Base-by-base conservation (phyloP, 2,329 filamentous ascomycete species). In the Pseudomassariella vexata region DNA sequence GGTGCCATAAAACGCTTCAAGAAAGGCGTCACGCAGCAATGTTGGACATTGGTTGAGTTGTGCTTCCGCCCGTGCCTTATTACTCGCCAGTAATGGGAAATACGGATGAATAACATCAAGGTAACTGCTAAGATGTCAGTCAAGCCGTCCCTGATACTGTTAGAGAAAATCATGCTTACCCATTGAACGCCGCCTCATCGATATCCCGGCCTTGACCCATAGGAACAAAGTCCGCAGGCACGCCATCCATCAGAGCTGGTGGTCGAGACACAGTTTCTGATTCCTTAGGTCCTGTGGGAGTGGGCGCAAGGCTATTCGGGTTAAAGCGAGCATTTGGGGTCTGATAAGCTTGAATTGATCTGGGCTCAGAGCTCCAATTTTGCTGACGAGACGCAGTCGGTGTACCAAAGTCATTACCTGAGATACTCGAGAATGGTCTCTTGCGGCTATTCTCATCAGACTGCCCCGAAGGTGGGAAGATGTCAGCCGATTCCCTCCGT, bases 71-170 rank as follows among this genome's bases (percentile, higher is more conserved):
- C 66, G 65, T 10, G 59, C 55, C 45, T 73, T 78, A 33, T 60
- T 74, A 32, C 65, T 65, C 2, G 80, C 71, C 9, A 87, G 62
- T 26, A 87, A 63, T 0, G 82, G 82, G 36, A 84, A 79, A 4
- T 73, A 73, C 10, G 76, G 75, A 44, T 86, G 81, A 14, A 86
- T 73, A 10, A 72, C 60, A 5, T 65, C 65, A 32, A 83, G 69
- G 44, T 85, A 86, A 41, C 74, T 79, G 34, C 7, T 14, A 2
- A 20, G 14, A 27, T 4, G 16, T 18, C 5, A 20, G 35, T 34
- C 15, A 35, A 17, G 19, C 18, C 15, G 17, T n/a, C 16, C 2
- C n/a, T 28, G 11, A 11, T n/a, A 5, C 14, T 30, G 15, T 16
- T 15, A 17, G 28, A 20, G n/a, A 22, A 8, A 5, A 7, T 24